A percentile compares a stretch with the other conserved stretches of the same genome.
Conservation (phyloP, 495 filamentous ascomycete genomes). For the Chaetomidium leptoderma region DNA sequence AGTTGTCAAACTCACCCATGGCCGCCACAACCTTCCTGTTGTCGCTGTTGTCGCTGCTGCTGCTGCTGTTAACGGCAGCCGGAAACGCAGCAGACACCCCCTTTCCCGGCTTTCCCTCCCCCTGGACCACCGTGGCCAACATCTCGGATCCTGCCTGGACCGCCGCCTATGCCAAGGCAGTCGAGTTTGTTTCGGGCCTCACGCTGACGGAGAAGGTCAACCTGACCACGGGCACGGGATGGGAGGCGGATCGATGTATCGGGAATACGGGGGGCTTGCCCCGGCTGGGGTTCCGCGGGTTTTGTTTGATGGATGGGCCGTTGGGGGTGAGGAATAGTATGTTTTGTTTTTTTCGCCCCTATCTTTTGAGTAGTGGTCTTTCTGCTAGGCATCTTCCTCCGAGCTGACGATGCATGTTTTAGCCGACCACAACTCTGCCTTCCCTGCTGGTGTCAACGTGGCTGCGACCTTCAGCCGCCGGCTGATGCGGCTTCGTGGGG, state of each 20-base stretch:
- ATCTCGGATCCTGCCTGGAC: background rate
- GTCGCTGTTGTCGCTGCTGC: background rate
- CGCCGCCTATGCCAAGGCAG: background rate
- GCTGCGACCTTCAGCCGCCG: background rate
- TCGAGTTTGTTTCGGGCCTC: background rate
- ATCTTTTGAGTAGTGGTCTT: background rate
- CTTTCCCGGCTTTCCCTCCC: background rate
- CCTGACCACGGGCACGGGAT: background rate
- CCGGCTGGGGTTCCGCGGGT: background rate
- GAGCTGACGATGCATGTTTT: background rate
- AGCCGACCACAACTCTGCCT: constrained; percentile 3
- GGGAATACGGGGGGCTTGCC: background rate
- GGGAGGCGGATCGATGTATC: background rate
- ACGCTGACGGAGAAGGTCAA: background rate
- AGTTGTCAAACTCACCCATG: background rate
- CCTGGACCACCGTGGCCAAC: background rate
- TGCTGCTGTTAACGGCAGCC: background rate
- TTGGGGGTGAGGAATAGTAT: constrained; percentile 1
- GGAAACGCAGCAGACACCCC: background rate
- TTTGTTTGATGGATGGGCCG: constrained; percentile 2
- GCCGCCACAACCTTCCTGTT: background rate
- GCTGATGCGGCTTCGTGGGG: background rate
- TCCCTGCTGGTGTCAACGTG: constrained; percentile 1
- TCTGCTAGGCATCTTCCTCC: background rate
- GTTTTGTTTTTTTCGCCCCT: background rate